Conservation (phyloP, 805 yeast species). For the Dipodascopsis uninucleata region DNA sequence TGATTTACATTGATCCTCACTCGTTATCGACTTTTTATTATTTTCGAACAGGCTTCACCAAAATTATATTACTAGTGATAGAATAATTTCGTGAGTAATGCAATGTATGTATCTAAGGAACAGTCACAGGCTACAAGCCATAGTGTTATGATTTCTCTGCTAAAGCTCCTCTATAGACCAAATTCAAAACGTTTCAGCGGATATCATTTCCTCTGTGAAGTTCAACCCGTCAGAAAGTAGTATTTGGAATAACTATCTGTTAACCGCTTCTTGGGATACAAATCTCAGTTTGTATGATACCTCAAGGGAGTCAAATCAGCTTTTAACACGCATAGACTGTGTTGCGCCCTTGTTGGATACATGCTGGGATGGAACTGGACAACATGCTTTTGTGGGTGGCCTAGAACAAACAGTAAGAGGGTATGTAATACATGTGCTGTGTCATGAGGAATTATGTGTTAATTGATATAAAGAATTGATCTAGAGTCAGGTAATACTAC, state of each 20-base stretch:
- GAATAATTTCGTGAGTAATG: too few relatives aligned
- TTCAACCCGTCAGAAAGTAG: constrained; percentile 20
- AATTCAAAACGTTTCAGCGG: constrained; percentile 17
- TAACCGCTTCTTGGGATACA: constrained; percentile 60
- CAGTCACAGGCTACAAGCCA: too few relatives aligned
- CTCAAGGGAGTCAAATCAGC: constrained; percentile 24
- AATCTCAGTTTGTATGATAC: constrained; percentile 45
- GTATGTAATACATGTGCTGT: constrained; percentile 2
- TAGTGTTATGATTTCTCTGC: too few relatives aligned
- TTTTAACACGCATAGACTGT: constrained; percentile 29
- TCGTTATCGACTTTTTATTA: too few relatives aligned
- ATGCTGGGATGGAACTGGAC: constrained; percentile 31
- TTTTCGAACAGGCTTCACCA: too few relatives aligned
- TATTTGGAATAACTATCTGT: constrained; percentile 36
- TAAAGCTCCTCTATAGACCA: constrained; percentile 7
- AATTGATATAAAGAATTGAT: constrained; percentile 42
- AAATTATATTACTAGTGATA: too few relatives aligned
- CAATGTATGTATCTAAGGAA: too few relatives aligned
- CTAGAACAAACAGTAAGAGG: constrained; percentile 14
- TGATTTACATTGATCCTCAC: too few relatives aligned
- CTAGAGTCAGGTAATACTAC: constrained; percentile 42
- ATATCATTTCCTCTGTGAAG: constrained; percentile 17
- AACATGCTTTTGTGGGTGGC: constrained; percentile 23
- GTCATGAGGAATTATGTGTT: background rate
- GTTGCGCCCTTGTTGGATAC: constrained; percentile 36